These are phyloP conservation scores for Waltergamsia citrina DNA, from an alignment of 2,329 filamentous ascomycete genomes.

Conservation along the genomic window DNA sequence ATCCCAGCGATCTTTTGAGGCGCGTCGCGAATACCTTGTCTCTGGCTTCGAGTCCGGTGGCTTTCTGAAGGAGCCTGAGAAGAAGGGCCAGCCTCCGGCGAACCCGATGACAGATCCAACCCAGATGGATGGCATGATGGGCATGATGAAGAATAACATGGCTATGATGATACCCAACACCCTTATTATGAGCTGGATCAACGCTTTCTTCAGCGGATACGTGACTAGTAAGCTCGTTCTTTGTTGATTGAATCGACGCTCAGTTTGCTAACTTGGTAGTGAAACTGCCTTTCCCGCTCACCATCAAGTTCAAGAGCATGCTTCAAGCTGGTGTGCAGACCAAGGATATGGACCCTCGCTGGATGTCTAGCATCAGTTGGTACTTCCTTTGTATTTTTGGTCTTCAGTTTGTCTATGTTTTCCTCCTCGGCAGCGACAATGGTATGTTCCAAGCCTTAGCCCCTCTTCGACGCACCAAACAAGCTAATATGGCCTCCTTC, in stretches of 20 bases:
- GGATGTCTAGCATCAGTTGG: constrained; percentile 98
- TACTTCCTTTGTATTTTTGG: constrained; percentile 98
- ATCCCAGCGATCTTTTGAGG: constrained; percentile 65
- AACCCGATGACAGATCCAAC: constrained; percentile 95
- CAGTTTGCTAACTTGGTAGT: constrained; percentile 35
- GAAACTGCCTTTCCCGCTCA: constrained; percentile 95
- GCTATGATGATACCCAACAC: constrained; percentile 99
- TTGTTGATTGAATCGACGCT: not conserved
- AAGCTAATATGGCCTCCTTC: constrained; percentile 7
- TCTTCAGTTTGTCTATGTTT: constrained; percentile 93
- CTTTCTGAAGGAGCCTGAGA: constrained; percentile 84
- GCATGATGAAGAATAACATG: constrained; percentile 99
- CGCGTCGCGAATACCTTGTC: constrained; percentile 72
- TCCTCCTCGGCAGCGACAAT: constrained; percentile 92
- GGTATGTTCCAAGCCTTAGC: constrained; percentile 49
- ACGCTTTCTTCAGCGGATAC: constrained; percentile 96
- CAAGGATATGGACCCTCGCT: constrained; percentile 89
- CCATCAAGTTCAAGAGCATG: constrained; percentile 99
- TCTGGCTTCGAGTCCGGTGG: constrained; percentile 75
- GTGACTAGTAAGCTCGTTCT: constrained; percentile 65
- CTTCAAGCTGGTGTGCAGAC: constrained; percentile 94
- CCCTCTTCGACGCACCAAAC: not conserved
- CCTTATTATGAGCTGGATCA: constrained; percentile 99
- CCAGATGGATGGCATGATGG: constrained; percentile 99
- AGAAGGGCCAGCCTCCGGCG: constrained; percentile 73